Evolutionary conservation across 2,329 filamentous ascomycete genomes (phyloP).

Genomic region (Neurospora sp.): DNA sequence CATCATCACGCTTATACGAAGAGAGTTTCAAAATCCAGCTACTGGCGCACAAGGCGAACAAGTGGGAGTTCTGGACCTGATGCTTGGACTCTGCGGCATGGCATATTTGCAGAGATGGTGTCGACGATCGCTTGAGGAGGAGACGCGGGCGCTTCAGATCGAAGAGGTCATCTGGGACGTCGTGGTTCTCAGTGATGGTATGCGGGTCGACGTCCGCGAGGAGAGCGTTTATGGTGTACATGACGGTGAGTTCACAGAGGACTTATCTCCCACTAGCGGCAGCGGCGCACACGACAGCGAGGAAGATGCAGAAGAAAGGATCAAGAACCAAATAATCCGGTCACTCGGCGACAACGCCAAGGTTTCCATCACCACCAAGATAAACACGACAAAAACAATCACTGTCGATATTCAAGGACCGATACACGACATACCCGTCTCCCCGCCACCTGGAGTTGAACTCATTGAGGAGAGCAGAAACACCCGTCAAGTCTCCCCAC

Average conservation of each 20-base stretch:
- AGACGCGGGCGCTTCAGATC: conserved; percentile 33
- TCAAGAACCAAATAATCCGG: conserved; percentile 44
- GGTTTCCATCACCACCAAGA: conserved; percentile 50
- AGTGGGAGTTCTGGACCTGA: conserved; percentile 50
- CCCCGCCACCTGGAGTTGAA: conserved; percentile 48
- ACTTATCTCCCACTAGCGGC: neutral
- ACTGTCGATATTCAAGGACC: conserved; percentile 53
- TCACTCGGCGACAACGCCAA: conserved; percentile 44
- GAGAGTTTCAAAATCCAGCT: conserved; percentile 54
- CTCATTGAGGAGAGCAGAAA: conserved; percentile 39
- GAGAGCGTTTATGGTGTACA: conserved; percentile 25
- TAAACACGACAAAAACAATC: conserved; percentile 51
- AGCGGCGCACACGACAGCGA: conserved; percentile 17
- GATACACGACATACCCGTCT: conserved; percentile 37
- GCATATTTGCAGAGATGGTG: conserved; percentile 52
- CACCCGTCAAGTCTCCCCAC: conserved; percentile 4
- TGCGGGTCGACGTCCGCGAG: conserved; percentile 44
- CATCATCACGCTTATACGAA: conserved; percentile 52
- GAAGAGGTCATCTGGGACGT: conserved; percentile 58
- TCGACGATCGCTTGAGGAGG: conserved; percentile 39
- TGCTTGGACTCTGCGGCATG: conserved; percentile 49
- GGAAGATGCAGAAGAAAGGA: conserved; percentile 30
- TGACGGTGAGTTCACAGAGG: conserved; percentile 16
- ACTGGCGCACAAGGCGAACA: conserved; percentile 49
- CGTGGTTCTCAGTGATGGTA: conserved; percentile 49